Percentiles rank a stretch among this genome's conserved stretches.
Conservation (phyloP, 108 stramenopile genomes). For the Cylindrotheca closterium region DNA sequence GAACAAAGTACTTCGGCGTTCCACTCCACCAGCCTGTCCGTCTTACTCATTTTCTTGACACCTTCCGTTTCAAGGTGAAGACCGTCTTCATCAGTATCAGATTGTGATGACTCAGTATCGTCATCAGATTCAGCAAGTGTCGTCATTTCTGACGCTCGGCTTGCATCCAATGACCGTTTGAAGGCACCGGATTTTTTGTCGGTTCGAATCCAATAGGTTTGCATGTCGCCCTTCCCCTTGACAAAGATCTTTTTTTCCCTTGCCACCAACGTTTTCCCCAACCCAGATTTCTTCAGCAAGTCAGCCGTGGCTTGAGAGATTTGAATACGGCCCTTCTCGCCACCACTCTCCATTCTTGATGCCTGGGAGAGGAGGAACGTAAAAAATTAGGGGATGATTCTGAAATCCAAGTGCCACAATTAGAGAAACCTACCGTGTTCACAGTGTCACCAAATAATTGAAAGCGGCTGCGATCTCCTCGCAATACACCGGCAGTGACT, state of each 20-base stretch:
- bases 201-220: conserved; percentile 35
- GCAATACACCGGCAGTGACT: neutral
- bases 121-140: conserved; percentile 1
- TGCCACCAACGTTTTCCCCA: conserved; percentile 27
- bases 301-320: conserved; percentile 35
- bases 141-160: neutral
- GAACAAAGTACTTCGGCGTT: conserved; percentile 1
- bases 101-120: neutral
- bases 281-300: conserved; percentile 22
- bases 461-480: conserved; percentile 2
- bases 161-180: neutral
- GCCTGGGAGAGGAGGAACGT: too few species aligned
- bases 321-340: conserved; percentile 35
- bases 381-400: too few species aligned
- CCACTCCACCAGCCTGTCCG: conserved; percentile 2
- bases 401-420: too few species aligned
- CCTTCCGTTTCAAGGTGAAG: neutral
- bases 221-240: conserved; percentile 59
- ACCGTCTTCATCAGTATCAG: neutral
- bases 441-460: conserved; percentile 57
- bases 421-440: conserved; percentile 31
- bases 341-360: conserved; percentile 60
- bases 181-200: neutral
- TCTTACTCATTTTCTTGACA: neutral
- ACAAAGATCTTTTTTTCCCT: conserved; percentile 16